Percentiles rank a stretch among this genome's conserved stretches.
Conservation (phyloP, 768 basidiomycete species). For the Cyclocybe aegerita region DNA sequence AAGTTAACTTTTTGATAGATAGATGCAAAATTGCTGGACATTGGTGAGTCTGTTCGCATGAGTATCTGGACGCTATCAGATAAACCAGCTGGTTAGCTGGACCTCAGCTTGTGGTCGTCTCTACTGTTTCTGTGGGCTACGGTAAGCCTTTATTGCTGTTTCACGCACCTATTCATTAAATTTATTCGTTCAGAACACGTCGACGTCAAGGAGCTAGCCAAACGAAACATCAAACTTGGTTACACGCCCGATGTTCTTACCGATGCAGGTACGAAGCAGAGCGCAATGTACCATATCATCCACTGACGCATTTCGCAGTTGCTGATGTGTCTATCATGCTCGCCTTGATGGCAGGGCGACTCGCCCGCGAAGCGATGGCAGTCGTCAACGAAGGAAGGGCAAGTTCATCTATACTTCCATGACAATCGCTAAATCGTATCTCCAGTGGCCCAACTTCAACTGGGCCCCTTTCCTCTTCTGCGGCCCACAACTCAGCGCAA, state of each 20-base stretch:
- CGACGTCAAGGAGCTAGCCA: conserved; percentile 56
- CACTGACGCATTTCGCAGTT: conserved; percentile 42
- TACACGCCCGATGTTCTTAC: conserved; percentile 94
- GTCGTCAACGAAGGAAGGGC: conserved; percentile 74
- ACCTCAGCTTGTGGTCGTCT: conserved; percentile 72
- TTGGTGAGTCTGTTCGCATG: conserved; percentile 30
- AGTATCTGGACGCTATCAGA: not conserved
- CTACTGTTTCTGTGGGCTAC: conserved; percentile 91
- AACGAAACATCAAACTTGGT: conserved; percentile 70
- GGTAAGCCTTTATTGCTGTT: conserved; percentile 40
- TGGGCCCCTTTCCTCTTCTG: conserved; percentile 88
- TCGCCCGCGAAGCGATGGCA: conserved; percentile 59
- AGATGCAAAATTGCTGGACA: conserved; percentile 68
- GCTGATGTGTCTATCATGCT: conserved; percentile 92
- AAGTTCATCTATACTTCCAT: conserved; percentile 17
- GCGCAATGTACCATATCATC: not conserved
- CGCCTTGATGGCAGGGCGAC: conserved; percentile 89
- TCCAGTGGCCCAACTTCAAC: conserved; percentile 73
- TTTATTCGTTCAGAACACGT: conserved; percentile 66
- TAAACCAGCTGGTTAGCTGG: conserved; percentile 51
- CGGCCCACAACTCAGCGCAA: conserved; percentile 75
- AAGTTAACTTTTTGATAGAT: conserved; percentile 42
- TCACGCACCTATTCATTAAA: not conserved
- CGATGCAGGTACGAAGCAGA: conserved; percentile 64
- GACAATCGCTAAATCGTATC: not conserved